phyloP scores from a whole-genome alignment of 306 rosid species.

The Vigna mungo region DNA sequence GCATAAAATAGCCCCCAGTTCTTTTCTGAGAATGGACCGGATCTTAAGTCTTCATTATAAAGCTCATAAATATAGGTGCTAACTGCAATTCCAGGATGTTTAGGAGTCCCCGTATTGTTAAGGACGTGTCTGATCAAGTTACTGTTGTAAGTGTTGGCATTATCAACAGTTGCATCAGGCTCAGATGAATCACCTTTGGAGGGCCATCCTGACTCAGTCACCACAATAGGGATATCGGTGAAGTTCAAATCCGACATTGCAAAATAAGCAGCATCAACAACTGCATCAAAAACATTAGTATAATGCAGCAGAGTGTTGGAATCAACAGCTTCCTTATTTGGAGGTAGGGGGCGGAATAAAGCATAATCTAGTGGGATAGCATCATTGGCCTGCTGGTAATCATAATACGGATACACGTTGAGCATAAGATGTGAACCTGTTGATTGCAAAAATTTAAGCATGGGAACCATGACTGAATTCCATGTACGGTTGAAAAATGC shows the following conservation, averaged over 20 bases:
- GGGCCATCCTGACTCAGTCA: slow-evolving; percentile 96
- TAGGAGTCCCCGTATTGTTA: slow-evolving; percentile 93
- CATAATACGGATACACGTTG: slow-evolving; percentile 92
- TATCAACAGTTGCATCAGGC: slow-evolving; percentile 80
- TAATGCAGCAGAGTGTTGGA: slow-evolving; percentile 91
- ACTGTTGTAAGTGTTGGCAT: slow-evolving; percentile 92
- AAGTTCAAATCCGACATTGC: slow-evolving; percentile 86
- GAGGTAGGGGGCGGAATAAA: slow-evolving; percentile 91
- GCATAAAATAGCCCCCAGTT: slow-evolving; percentile 90
- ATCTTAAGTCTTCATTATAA: slow-evolving; percentile 86
- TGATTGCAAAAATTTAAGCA: slow-evolving; percentile 83
- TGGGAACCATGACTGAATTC: slow-evolving; percentile 86
- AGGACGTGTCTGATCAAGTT: slow-evolving; percentile 87
- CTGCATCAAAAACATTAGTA: slow-evolving; percentile 91
- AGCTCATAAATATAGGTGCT: slow-evolving; percentile 94
- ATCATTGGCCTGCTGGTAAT: slow-evolving; percentile 82
- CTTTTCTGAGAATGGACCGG: slow-evolving; percentile 81
- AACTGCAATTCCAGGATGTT: slow-evolving; percentile 87
- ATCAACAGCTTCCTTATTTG: slow-evolving; percentile 94
- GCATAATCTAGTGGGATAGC: slow-evolving; percentile 94
- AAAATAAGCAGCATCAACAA: slow-evolving; percentile 93
- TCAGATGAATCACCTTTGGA: slow-evolving; percentile 83
- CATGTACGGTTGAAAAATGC: slow-evolving; percentile 93
- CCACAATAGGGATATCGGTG: slow-evolving; percentile 78
- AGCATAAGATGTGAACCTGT: slow-evolving; percentile 87